Evolutionary conservation across 2,329 filamentous ascomycete species (phyloP), one percentile per base, ranked within the genome.

Genomic region (Fusarium sp.): DNA sequence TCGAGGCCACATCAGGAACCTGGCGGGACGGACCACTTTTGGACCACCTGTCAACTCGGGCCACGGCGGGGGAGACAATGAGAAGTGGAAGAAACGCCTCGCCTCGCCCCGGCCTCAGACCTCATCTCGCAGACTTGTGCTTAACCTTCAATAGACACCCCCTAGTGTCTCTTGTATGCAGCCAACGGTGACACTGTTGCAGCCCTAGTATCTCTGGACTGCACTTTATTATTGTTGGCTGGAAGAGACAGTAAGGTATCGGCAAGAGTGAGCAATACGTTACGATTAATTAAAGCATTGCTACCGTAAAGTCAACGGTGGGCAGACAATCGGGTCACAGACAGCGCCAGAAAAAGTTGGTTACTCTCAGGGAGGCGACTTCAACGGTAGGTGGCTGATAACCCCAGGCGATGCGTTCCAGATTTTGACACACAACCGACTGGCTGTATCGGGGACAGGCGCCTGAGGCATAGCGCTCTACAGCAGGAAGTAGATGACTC

Each of bases 21-120:
- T 73, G 53, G 70, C 72, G 62, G 66, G 68, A 74, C 73, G 75
- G 71, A 72, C 72, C 60, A 75, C 65, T 57, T 69, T 65, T 60
- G 66, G 58, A 68, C 73, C 76, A 72, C 73, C 76, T 77, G 76
- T 77, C 76, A 77, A 76, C 75, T 76, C 69, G 64, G 66, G 72
- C 73, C 68, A 76, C 69, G 64, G 66, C 75, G 75, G 75, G 74
- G 73, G 41, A 27, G 25, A 31, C 15, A 33, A n/a, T 29, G 54
- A 67, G 65, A 62, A 73, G 44, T 67, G 66, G 61, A 75, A 75
- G 63, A 77, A 72, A 61, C 66, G 64, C 75, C 68, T 76, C 68
- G 64, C 75, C 70, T 75, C 72, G 65, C 73, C 60, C 70, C 62
- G 61, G 68, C 70, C 70, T 68, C 72, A 70, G 72, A 64, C 55